Percentiles rank a stretch among this genome's conserved stretches.
These are phyloP conservation scores for Dacryopinax spathularia DNA, from an alignment of 768 basidiomycete genomes.

Conservation along the genomic window DNA sequence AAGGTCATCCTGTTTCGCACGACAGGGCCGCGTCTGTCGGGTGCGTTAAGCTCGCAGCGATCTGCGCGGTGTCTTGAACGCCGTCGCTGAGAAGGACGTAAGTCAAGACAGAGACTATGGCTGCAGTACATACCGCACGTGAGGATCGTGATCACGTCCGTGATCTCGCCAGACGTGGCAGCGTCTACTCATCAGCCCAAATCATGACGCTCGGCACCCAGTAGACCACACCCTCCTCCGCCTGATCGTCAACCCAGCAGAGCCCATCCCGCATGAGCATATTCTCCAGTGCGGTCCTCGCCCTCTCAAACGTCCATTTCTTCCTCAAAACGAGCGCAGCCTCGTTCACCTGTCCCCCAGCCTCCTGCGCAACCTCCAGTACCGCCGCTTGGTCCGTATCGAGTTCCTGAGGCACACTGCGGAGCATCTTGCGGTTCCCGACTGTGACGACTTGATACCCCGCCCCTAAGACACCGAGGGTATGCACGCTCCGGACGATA, in stretches of 20 bases:
- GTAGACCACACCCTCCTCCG: constrained; percentile 49
- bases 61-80: no score
- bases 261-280: constrained; percentile 83
- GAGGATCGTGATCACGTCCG: no score
- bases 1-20: no score
- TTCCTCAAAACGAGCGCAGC: constrained; percentile 38
- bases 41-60: no score
- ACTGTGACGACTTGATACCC: constrained; percentile 77
- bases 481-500: constrained; percentile 67
- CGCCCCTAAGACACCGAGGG: constrained; percentile 75
- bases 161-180: no score
- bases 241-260: constrained; percentile 92
- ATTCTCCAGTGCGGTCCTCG: constrained; percentile 65
- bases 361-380: constrained; percentile 43
- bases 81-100: no score
- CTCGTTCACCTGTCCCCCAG: constrained; percentile 57
- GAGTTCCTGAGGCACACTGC: constrained; percentile 78
- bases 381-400: constrained; percentile 81
- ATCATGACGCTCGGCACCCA: constrained; percentile 82
- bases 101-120: no score
- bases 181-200: constrained; percentile 43
- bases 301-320: constrained; percentile 68
- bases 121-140: no score
- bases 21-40: no score
- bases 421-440: constrained; percentile 60